A percentile compares a stretch with the other conserved stretches of the same genome.
phyloP scores from a whole-genome alignment of 306 rosid genomes.

The Ormosia semicastrata region DNA sequence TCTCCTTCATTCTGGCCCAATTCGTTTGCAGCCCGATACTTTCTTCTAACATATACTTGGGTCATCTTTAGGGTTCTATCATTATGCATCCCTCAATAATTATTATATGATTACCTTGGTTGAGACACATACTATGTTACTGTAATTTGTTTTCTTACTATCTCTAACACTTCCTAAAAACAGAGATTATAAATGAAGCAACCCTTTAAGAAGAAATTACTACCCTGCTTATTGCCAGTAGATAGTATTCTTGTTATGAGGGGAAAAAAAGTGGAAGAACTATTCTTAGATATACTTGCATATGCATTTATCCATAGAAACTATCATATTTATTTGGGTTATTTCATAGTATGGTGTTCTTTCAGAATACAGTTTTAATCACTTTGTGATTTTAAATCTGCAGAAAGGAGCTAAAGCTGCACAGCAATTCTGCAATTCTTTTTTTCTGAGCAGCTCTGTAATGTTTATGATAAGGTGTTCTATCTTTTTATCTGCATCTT shows the following conservation, averaged over 20 bases:
- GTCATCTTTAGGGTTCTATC: too few relatives aligned
- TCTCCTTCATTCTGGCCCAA: too few relatives aligned
- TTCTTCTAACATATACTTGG: too few relatives aligned
- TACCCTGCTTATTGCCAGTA: not conserved
- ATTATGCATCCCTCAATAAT: not conserved
- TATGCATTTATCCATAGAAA: not conserved
- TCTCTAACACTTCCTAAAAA: not conserved
- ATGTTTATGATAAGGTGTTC: conserved; percentile 83
- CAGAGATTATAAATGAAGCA: not conserved
- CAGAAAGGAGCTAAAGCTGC: conserved; percentile 90
- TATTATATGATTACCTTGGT: conserved; percentile 24
- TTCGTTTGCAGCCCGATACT: too few relatives aligned
- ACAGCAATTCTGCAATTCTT: conserved; percentile 70
- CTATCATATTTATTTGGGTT: not conserved
- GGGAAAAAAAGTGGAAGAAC: not conserved
- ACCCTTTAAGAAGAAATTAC: not conserved
- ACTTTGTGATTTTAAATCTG: conserved; percentile 27
- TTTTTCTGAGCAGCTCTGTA: conserved; percentile 85
- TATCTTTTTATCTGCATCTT: conserved; percentile 26
- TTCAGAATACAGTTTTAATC: conserved; percentile 1
- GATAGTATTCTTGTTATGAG: not conserved
- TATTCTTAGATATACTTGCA: not conserved
- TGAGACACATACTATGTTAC: not conserved
- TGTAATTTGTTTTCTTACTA: not conserved
- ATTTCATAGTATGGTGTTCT: conserved; percentile 6